Evolutionary conservation across 2,329 filamentous ascomycete genomes (phyloP), one percentile per base, ranked within the genome.

Genomic region (Simplicillium sp.): DNA sequence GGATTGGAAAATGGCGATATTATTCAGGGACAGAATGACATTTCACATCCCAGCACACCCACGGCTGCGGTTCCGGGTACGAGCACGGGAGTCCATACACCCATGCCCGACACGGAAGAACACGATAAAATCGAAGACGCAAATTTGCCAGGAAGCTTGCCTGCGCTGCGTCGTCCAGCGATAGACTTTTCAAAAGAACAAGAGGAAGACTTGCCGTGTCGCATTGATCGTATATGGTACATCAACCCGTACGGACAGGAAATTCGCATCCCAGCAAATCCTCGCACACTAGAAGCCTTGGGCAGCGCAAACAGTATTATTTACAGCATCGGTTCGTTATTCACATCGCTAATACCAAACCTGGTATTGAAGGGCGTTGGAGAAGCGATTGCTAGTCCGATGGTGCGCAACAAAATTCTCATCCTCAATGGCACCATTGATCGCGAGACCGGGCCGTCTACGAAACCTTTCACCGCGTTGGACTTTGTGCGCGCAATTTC

Each of bases 231-330:
- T 3, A 73, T 97, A 28, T 97, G 88, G 87, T 97, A 97, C 66
- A 97, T 97, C 65, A 97, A 96, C 55, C 90, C 90, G 0, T 97
- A 96, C 59, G 90, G 90, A n/a, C 87, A 96, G 57, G 89, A 96
- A 61, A 96, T 97, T 50, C 78, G 82, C 14, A 85, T 89, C 1
- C 75, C 81, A 0, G 84, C 87, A 2, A 97, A 95, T 53, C 81
- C 87, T 0, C 80, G 87, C 38, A 87, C 90, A 0, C 52, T 94
- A 0, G 73, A 78, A 7, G 78, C 87, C 0, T 59, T 97, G 1
- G 65, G 67, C 13, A 64, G 66, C 2, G 74, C 84, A 0, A 73
- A 78, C 42, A 81, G 79, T 2, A 71, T 96, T 8, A 77, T 97
- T 36, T 97, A 95, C 64, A 89, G 84, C 59, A 94, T 97, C 44